Evolutionary conservation across 176 grass and related monocot genomes (phyloP), one percentile per base, ranked within the genome.

Genomic region (Lolium rigidum): DNA sequence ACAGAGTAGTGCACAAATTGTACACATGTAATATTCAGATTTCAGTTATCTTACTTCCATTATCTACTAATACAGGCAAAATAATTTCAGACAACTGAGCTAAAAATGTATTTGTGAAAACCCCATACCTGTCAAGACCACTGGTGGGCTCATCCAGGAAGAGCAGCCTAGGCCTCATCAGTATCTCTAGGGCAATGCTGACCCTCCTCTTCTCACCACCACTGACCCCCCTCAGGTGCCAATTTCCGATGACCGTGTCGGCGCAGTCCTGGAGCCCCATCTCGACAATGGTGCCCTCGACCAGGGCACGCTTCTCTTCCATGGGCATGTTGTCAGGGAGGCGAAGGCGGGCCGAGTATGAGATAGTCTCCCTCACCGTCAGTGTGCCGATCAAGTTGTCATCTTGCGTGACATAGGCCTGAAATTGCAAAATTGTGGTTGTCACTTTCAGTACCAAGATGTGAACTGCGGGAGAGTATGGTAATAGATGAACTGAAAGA

Each of bases 251-350:
- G 26, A 91, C 85, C 0, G 97, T 99, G 84, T 99, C 94, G 0
- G 97, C 97, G 3, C 97, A 99, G 61, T 99, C 97, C 72, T 99
- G 97, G n/a, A 99, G 94, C 20, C 97, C 97, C 97, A 99, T 99
- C 89, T 96, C 97, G 7, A 96, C 50, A 50, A 99, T 99, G 1
- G 97, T 99, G 74, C 94, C 90, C 78, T 99, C 97, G 0, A 99
- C 94, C 85, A 99, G 48, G 18, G 97, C 94, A 20, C 86, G 84
- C 77, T 99, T 99, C 86, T 96, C 97, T 22, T 94, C 94, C 73
- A 54, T 62, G 21, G 90, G 90, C 97, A 99, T 99, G 20, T 94
- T 96, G 26, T 99, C 92, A 13, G 97, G 94, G 55, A 99, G 84
- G 9, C 97, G 85, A 17, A 99, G 97, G 35, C 84, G 74, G 0